These are phyloP conservation scores for Cyclotella kingstonii DNA, from an alignment of 108 stramenopile species.

Conservation along the genomic window DNA sequence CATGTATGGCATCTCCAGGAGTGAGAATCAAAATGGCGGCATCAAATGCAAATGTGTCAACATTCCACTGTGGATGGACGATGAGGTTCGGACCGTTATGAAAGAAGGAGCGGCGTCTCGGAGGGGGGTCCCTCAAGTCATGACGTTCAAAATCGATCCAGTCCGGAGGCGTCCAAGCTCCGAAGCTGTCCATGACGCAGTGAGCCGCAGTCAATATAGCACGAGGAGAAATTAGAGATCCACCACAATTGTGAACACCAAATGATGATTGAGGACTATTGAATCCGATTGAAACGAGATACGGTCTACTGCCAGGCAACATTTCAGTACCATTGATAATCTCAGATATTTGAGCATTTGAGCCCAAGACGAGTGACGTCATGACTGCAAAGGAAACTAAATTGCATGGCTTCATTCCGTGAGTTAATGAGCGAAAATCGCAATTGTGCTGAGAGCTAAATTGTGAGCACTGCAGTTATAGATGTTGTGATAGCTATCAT, in stretches of 20 bases:
- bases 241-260: neutral
- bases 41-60: neutral
- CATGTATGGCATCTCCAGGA: neutral
- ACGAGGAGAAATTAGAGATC: constrained; percentile 1
- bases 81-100: neutral
- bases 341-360: too few relatives aligned
- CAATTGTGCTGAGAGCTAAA: too few relatives aligned
- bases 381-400: too few relatives aligned
- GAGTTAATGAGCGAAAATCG: too few relatives aligned
- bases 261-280: neutral
- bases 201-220: neutral
- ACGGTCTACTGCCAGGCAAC: neutral
- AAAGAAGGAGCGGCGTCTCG: neutral
- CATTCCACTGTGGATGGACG: neutral
- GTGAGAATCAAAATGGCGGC: neutral
- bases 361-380: too few relatives aligned
- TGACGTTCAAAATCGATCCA: neutral
- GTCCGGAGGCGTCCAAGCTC: neutral
- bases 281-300: neutral
- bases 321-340: neutral
- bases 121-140: neutral
- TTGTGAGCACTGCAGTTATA: too few relatives aligned
- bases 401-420: too few relatives aligned
- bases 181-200: neutral
- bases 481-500: too few relatives aligned